A percentile compares a stretch with the other conserved stretches of the same genome.
Evolutionary conservation across 23 red algal species (phyloP).

Genomic region (Cyanidium caldarium): DNA sequence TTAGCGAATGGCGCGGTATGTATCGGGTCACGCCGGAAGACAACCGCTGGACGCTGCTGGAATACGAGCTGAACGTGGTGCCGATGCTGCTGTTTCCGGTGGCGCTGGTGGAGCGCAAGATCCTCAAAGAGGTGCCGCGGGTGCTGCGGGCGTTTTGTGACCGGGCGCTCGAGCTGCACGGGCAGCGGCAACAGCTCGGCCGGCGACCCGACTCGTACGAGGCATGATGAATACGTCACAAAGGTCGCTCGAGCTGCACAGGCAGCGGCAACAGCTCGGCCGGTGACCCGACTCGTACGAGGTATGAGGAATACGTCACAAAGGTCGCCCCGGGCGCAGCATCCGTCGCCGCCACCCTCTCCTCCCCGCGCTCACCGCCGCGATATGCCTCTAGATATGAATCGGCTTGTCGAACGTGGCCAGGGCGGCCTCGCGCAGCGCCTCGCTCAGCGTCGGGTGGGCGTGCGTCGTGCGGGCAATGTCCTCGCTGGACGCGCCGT

Average conservation of each 20-base stretch:
- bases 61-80: constrained; percentile 52
- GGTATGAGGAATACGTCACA: too few species aligned
- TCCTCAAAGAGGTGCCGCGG: constrained; percentile 65
- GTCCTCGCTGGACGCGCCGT: constrained; percentile 82
- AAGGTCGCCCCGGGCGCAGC: too few species aligned
- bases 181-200: too few species aligned
- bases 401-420: constrained; percentile 84
- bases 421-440: constrained; percentile 85
- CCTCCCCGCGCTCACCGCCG: too few species aligned
- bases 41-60: constrained; percentile 14
- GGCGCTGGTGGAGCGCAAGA: constrained; percentile 78
- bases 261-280: too few species aligned
- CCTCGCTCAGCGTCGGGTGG: constrained; percentile 90
- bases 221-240: too few species aligned
- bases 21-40: constrained; percentile 20
- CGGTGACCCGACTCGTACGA: too few species aligned
- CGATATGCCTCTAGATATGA: too few species aligned
- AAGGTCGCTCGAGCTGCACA: too few species aligned
- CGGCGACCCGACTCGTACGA: too few species aligned
- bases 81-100: constrained; percentile 71
- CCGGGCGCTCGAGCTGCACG: constrained; percentile 15
- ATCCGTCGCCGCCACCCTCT: too few species aligned
- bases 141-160: constrained; percentile 52
- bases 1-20: constrained; percentile 43
- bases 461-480: constrained; percentile 94